Percentiles rank a stretch among this genome's conserved stretches.
phyloP scores from a whole-genome alignment of 2,329 filamentous ascomycete species.

The Byssoonygena ceratinophila region DNA sequence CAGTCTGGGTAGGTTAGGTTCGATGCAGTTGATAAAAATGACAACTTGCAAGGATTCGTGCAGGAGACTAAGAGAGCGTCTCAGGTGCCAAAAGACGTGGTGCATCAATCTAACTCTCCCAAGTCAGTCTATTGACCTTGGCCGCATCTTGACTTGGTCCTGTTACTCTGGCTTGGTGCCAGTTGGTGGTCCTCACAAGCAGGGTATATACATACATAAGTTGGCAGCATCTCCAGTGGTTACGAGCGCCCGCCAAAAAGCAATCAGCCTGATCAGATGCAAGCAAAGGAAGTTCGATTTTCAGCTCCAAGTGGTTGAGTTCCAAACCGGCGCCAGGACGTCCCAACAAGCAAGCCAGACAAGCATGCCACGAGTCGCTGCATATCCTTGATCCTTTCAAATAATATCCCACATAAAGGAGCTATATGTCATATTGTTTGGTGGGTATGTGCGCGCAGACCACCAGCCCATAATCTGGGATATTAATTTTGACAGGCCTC shows the following conservation, averaged over 20 bases:
- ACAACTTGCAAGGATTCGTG: slow-evolving; percentile 9
- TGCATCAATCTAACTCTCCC: background rate
- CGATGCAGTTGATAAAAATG: slow-evolving; percentile 8
- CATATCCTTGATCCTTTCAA: slow-evolving; percentile 3
- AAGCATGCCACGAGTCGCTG: background rate
- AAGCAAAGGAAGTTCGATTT: background rate
- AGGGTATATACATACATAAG: slow-evolving; percentile 1
- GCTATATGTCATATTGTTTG: background rate
- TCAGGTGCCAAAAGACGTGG: slow-evolving; percentile 5
- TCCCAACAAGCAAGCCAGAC: slow-evolving; percentile 1
- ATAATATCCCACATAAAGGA: no score
- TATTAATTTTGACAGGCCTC: slow-evolving; percentile 7
- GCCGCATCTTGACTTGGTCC: background rate
- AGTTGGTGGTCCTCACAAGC: background rate
- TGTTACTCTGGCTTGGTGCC: background rate
- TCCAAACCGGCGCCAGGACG: background rate
- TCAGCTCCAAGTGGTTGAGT: background rate
- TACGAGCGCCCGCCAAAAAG: background rate
- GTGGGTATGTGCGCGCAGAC: background rate
- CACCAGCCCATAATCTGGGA: slow-evolving; percentile 1
- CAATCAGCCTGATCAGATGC: background rate
- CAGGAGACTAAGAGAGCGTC: slow-evolving; percentile 6
- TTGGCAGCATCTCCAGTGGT: background rate
- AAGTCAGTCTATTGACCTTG: background rate
- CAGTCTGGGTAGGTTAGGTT: background rate